Evolutionary conservation across 2,329 filamentous ascomycete genomes (phyloP).

Genomic region (Aureobasidium sp.): DNA sequence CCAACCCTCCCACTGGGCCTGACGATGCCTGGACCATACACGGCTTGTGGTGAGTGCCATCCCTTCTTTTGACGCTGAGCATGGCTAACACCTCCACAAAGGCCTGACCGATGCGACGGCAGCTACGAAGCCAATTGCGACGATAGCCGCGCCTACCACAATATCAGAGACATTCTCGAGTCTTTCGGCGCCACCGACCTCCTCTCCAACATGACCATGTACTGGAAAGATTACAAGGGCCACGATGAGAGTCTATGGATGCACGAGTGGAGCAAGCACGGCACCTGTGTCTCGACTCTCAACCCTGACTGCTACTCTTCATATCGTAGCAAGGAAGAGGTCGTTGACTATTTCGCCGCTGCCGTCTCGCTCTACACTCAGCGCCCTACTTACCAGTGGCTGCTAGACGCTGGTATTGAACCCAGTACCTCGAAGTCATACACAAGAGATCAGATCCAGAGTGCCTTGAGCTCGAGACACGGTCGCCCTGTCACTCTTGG

Average conservation of each 20-base stretch:
- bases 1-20: slow-evolving; percentile 55
- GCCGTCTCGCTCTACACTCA: slow-evolving; percentile 58
- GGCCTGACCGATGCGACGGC: slow-evolving; percentile 55
- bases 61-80: neutral
- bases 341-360: slow-evolving; percentile 60
- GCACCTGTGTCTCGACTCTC: slow-evolving; percentile 64
- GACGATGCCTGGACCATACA: slow-evolving; percentile 66
- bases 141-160: slow-evolving; percentile 50
- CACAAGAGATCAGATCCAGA: slow-evolving; percentile 49
- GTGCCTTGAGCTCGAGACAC: slow-evolving; percentile 45
- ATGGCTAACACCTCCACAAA: slow-evolving; percentile 12
- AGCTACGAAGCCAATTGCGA: slow-evolving; percentile 62
- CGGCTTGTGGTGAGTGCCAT: slow-evolving; percentile 48
- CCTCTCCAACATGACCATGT: slow-evolving; percentile 58
- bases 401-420: slow-evolving; percentile 53
- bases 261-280: slow-evolving; percentile 66
- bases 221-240: slow-evolving; percentile 63
- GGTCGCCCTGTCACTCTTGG: slow-evolving; percentile 54
- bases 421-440: slow-evolving; percentile 51
- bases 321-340: slow-evolving; percentile 52
- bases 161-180: slow-evolving; percentile 56
- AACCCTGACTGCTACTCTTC: slow-evolving; percentile 54
- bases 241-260: slow-evolving; percentile 59
- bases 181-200: slow-evolving; percentile 47
- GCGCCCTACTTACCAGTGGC: slow-evolving; percentile 56